Base-by-base conservation (phyloP, 2,329 filamentous ascomycete genomes). In the Paraphoma sp. region DNA sequence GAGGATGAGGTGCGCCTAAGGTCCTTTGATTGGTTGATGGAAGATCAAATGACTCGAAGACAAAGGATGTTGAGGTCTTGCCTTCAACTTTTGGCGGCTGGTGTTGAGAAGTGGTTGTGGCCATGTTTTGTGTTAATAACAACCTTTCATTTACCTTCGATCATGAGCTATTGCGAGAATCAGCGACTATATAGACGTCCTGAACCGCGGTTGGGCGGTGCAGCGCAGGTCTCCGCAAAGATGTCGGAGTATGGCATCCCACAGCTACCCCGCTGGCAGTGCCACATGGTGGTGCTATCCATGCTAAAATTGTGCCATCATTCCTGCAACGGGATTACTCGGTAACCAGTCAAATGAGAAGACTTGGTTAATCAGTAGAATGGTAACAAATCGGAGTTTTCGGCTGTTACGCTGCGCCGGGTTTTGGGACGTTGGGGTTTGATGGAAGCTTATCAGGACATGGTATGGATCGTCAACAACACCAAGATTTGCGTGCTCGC, bases 1-100 rank as follows among this genome's bases (percentile, higher is more conserved):
- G 50, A 10, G 74, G 74, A 64, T 81, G 79, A 38, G 79, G 79
- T 17, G 68, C 45, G 9, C 78, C 76, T 2, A 81, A 76, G 12
- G 67, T 53, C 5, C 78, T 76, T 56, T 81, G 78, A 57, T 81
- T 81, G n/a, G 64, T 73, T 9, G 73, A 33, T 29, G 79, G 77
- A 5, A 81, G 73, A 18, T 72, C 55, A 53, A 81, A 80, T 3
- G 77, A 62, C 46, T 79, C 71, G 56, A 81, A 80, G 11, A 59
- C 58, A 6, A 73, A 31, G 5, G 60, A 52, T 9, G 60, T 40
- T 14, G 59, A 63, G 11, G 50, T 18, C 33, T 57, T n/a, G 28
- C 51, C 59, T 23, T 65, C 56, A 9, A 73, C 51, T 16, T 65
- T 62, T 10, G 14, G 3, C 14, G 9, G 6, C 14, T 36, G 33